phyloP scores from a whole-genome alignment of 495 filamentous ascomycete genomes.

The Aspergillus carlsbadensis region DNA sequence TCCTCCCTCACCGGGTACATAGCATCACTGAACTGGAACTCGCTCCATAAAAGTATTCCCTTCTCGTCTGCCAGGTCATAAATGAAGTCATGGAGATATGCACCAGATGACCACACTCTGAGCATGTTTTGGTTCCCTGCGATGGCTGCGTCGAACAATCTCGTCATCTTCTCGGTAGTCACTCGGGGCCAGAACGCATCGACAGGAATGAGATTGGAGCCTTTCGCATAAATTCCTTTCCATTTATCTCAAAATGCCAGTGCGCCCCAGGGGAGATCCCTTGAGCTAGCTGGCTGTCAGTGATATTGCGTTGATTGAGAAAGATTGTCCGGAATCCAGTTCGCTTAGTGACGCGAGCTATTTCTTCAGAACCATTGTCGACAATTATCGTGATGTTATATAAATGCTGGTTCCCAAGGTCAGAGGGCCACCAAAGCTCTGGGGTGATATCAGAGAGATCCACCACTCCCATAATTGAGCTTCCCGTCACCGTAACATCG shows the following conservation, averaged over 20 bases:
- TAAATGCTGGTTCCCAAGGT: conserved; percentile 58
- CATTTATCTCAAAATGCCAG: conserved; percentile 71
- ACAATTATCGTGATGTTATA: conserved; percentile 58
- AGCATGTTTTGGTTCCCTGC: conserved; percentile 70
- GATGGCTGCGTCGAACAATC: conserved; percentile 55
- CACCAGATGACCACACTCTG: conserved; percentile 63
- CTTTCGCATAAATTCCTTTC: conserved; percentile 68
- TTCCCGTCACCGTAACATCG: conserved; percentile 43
- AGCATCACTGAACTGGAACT: conserved; percentile 65
- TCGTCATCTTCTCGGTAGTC: conserved; percentile 50
- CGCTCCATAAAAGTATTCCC: conserved; percentile 66
- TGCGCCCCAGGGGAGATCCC: conserved; percentile 64
- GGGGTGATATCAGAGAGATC: conserved; percentile 45
- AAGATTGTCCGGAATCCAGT: conserved; percentile 69
- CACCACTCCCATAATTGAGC: conserved; percentile 51
- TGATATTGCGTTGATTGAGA: conserved; percentile 60
- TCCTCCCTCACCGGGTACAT: conserved; percentile 56
- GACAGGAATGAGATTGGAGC: conserved; percentile 65
- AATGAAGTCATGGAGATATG: conserved; percentile 66
- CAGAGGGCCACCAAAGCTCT: conserved; percentile 64
- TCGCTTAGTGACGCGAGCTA: conserved; percentile 51
- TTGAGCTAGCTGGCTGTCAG: conserved; percentile 52
- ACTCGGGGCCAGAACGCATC: conserved; percentile 68
- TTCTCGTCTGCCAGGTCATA: conserved; percentile 67
- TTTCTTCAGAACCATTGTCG: conserved; percentile 28